phyloP scores from a whole-genome alignment of 2,329 filamentous ascomycete species.

The Aureobasidium melanogenum region DNA sequence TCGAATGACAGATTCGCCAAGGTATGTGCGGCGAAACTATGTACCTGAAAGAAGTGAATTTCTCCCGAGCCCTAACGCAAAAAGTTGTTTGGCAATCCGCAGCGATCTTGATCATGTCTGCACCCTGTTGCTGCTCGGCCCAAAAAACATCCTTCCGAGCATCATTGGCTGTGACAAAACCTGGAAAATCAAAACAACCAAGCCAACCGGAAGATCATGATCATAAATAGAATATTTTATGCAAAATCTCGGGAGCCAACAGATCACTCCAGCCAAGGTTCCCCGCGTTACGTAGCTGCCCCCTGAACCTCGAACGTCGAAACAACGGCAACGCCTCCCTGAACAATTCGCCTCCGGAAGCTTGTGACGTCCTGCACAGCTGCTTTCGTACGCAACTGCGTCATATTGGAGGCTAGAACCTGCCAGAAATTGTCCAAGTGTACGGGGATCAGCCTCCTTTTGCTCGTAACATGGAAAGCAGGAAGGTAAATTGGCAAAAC shows the following conservation, averaged over 20 bases:
- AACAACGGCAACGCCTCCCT: constrained; percentile 1
- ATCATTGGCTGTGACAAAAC: neutral
- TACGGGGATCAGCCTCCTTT: constrained; percentile 2
- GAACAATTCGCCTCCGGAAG: neutral
- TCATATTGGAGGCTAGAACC: neutral
- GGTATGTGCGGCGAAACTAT: neutral
- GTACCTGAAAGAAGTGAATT: neutral
- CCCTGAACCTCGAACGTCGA: neutral
- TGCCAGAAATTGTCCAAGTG: neutral
- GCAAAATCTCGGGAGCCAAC: neutral
- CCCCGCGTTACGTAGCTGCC: neutral
- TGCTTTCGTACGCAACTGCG: neutral
- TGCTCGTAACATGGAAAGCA: constrained; percentile 8
- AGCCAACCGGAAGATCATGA: neutral
- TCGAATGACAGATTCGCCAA: neutral
- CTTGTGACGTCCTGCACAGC: neutral
- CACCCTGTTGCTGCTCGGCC: neutral
- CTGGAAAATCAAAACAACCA: neutral
- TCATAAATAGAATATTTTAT: neutral
- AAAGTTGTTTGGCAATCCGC: neutral
- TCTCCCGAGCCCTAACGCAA: neutral
- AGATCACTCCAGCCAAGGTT: neutral
- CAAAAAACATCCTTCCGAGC: neutral
- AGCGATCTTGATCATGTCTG: neutral
- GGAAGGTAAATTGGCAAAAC: neutral